These are phyloP conservation scores for Lactarius akahatsu DNA, from an alignment of 768 basidiomycete genomes.

Conservation along the genomic window DNA sequence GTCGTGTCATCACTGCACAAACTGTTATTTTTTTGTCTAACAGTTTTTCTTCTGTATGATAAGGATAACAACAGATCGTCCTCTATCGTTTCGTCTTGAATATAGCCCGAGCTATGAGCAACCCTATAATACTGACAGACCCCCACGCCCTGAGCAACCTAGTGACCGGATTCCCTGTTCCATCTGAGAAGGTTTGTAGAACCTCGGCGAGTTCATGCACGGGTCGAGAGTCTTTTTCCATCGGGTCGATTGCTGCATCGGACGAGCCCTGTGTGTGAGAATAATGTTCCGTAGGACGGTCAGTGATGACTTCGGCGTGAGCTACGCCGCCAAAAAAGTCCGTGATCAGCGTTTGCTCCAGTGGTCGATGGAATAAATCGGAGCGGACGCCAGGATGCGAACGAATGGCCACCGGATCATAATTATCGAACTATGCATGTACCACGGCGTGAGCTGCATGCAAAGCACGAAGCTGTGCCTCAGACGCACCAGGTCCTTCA, in stretches of 20 bases:
- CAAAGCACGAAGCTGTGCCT: slow-evolving; percentile 1
- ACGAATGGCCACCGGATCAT: slow-evolving; percentile 68
- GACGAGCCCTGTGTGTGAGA: background rate
- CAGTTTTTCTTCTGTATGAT: background rate
- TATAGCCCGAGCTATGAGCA: slow-evolving; percentile 16
- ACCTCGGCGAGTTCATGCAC: slow-evolving; percentile 9
- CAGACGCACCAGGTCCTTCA: slow-evolving; percentile 77
- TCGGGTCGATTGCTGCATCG: background rate
- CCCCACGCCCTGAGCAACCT: slow-evolving; percentile 25
- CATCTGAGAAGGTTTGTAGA: slow-evolving; percentile 6
- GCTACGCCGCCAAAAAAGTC: slow-evolving; percentile 80
- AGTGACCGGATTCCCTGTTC: background rate
- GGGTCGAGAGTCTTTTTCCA: background rate
- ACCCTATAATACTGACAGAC: slow-evolving; percentile 23
- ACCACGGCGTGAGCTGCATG: background rate
- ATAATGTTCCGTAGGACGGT: background rate
- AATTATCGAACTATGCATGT: slow-evolving; percentile 68
- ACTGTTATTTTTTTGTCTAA: slow-evolving; percentile 11
- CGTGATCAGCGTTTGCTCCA: slow-evolving; percentile 59
- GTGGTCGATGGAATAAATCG: slow-evolving; percentile 69
- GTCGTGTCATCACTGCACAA: slow-evolving; percentile 12
- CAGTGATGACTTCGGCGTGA: slow-evolving; percentile 62
- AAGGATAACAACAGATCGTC: slow-evolving; percentile 8
- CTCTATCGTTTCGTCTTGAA: slow-evolving; percentile 11
- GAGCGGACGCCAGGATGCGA: slow-evolving; percentile 90